Base-by-base conservation (phyloP, 2,329 filamentous ascomycete species). In the Aureobasidium musti region DNA sequence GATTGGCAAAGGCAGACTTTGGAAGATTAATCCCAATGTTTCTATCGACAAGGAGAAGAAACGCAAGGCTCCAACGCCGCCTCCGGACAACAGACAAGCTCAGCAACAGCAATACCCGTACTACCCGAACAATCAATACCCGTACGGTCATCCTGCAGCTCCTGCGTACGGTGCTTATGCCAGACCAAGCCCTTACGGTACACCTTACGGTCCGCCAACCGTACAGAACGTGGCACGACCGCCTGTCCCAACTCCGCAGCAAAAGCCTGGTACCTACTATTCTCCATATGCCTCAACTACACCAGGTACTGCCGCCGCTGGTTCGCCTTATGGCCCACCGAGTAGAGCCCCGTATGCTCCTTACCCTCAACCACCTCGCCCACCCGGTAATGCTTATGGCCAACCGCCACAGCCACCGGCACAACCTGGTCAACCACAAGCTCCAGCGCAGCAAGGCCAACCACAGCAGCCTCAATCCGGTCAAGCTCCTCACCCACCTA, bases 1-100 rank as follows among this genome's bases (percentile, higher is more conserved):
- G 67, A 80, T 73, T 73, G 86, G 86, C 64, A 88, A 88, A 75
- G 86, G 86, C 54, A 87, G 83, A 79, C 83, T 86, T 61, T 89
- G 86, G 86, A 82, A 83, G 65, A 82, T 88, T 71, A 83, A 86
- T 54, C 82, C 83, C 28, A 82, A 83, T 13, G 81, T 84, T 5
- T 85, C 84, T 3, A 84, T 87, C 49, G 85, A 87, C 69, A 86
- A 86, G 70, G 78, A 80, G 57, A 75, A 77, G 45, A 86, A 84
- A 75, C 84, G 84, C 73, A 76, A 79, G 33, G 81, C 81, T 59
- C 79, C 80, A 45, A 78, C 79, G 50, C 79, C 78, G 37, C 74
- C 74, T 8, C 57, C 61, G n/a, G 65, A 69, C 6, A 67, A 59
- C 50, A 63, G 57, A 28, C 66, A 35, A 19, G 7, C 61, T 13